These are phyloP conservation scores for Xanthoconium purpureum DNA, from an alignment of 768 basidiomycete species.

Conservation along the genomic window DNA sequence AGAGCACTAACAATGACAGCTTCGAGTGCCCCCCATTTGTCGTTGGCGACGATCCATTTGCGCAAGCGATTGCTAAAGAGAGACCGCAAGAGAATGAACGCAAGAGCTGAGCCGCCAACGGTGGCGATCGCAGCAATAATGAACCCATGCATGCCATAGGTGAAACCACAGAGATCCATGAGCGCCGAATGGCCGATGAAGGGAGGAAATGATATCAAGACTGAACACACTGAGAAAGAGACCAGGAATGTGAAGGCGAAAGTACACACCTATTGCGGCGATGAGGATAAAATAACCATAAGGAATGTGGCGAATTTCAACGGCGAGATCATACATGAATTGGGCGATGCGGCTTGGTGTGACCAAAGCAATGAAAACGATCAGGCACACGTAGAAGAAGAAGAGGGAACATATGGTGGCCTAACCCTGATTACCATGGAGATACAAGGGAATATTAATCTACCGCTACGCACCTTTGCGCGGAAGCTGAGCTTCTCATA, in stretches of 20 bases:
- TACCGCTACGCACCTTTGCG: slow-evolving; percentile 47
- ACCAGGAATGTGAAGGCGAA: slow-evolving; percentile 54
- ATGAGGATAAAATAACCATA: slow-evolving; percentile 63
- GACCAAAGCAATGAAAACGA: slow-evolving; percentile 45
- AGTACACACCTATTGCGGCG: slow-evolving; percentile 52
- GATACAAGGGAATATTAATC: background rate
- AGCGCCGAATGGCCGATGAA: slow-evolving; percentile 31
- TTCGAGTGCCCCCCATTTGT: slow-evolving; percentile 78
- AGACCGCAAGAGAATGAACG: slow-evolving; percentile 58
- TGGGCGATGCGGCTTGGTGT: slow-evolving; percentile 69
- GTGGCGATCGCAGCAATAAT: slow-evolving; percentile 60
- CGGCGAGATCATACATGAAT: slow-evolving; percentile 65
- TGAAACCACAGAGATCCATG: slow-evolving; percentile 72
- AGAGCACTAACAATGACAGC: slow-evolving; percentile 57
- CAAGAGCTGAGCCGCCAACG: slow-evolving; percentile 58
- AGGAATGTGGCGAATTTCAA: slow-evolving; percentile 52
- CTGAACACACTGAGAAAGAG: slow-evolving; percentile 15
- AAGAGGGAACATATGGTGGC: slow-evolving; percentile 55
- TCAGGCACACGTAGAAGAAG: slow-evolving; percentile 52
- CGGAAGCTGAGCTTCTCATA: slow-evolving; percentile 50
- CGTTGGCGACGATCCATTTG: slow-evolving; percentile 58
- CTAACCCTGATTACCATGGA: slow-evolving; percentile 26
- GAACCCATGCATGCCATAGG: slow-evolving; percentile 79
- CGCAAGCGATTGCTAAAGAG: slow-evolving; percentile 55
- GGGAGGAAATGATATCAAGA: slow-evolving; percentile 31